phyloP scores from a whole-genome alignment of 2,329 filamentous ascomycete genomes.

The Sporothrix protearum region DNA sequence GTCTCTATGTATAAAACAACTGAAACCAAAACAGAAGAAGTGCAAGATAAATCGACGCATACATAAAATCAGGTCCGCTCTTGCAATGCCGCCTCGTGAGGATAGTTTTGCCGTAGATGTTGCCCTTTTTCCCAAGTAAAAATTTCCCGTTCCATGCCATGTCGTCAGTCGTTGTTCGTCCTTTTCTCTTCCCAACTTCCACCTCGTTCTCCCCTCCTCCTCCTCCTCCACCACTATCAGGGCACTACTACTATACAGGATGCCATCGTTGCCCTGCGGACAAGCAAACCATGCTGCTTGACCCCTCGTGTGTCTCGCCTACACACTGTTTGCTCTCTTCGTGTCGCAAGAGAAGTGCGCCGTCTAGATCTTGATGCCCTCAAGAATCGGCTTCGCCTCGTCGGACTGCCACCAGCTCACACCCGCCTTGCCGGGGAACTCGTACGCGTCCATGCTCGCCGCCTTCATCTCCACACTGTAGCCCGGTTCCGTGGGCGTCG shows the following conservation, averaged over 20 bases:
- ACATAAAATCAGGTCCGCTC: neutral
- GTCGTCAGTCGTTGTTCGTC: slow-evolving; percentile 13
- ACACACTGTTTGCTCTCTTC: neutral
- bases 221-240: no score
- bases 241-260: slow-evolving; percentile 30
- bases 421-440: slow-evolving; percentile 71
- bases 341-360: no score
- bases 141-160: slow-evolving; percentile 6
- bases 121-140: slow-evolving; percentile 8
- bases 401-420: slow-evolving; percentile 84
- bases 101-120: slow-evolving; percentile 18
- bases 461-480: slow-evolving; percentile 94
- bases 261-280: slow-evolving; percentile 38
- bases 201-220: neutral
- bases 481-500: slow-evolving; percentile 75
- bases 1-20: slow-evolving; percentile 7
- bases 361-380: slow-evolving; percentile 53
- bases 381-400: slow-evolving; percentile 71
- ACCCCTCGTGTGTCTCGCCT: slow-evolving; percentile 13
- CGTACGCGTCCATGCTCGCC: slow-evolving; percentile 76
- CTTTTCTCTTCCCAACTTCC: neutral
- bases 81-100: slow-evolving; percentile 10
- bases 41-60: neutral
- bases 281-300: slow-evolving; percentile 27
- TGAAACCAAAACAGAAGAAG: neutral